These are phyloP conservation scores for Phytophthora brassicae DNA, from an alignment of 352 stramenopile genomes.

Conservation along the genomic window DNA sequence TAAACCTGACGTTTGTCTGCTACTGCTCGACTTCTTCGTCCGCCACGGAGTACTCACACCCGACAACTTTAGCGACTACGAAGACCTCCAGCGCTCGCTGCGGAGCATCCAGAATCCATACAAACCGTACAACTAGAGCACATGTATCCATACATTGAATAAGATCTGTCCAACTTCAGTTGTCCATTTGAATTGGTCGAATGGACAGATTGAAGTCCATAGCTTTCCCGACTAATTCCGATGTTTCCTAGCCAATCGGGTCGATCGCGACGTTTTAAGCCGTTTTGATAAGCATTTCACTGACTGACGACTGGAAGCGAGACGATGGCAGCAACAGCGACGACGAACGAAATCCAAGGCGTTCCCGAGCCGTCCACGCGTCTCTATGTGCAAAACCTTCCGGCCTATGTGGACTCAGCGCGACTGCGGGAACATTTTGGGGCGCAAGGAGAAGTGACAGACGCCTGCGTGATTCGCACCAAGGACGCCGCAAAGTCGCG, in stretches of 20 bases:
- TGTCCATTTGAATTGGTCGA: slow-evolving; percentile 13
- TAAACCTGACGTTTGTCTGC: slow-evolving; percentile 71
- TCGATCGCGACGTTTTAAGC: not conserved
- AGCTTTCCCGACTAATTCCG: slow-evolving; percentile 1
- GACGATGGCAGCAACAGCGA: slow-evolving; percentile 27
- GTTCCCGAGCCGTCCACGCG: slow-evolving; percentile 40
- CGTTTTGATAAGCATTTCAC: slow-evolving; percentile 1
- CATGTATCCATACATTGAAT: not conserved
- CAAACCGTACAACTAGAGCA: slow-evolving; percentile 20
- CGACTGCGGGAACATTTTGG: slow-evolving; percentile 77
- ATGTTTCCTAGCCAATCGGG: slow-evolving; percentile 1
- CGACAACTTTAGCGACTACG: slow-evolving; percentile 53
- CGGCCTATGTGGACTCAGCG: slow-evolving; percentile 73
- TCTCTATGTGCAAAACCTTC: slow-evolving; percentile 85
- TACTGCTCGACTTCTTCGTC: slow-evolving; percentile 68
- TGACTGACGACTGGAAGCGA: slow-evolving; percentile 27
- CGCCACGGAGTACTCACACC: slow-evolving; percentile 66
- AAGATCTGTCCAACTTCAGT: slow-evolving; percentile 2
- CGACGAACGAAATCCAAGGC: slow-evolving; percentile 15
- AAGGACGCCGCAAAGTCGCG: slow-evolving; percentile 86
- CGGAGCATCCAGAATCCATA: slow-evolving; percentile 32
- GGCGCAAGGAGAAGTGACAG: slow-evolving; percentile 83
- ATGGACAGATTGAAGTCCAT: not conserved
- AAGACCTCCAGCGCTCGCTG: slow-evolving; percentile 41
- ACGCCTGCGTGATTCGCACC: slow-evolving; percentile 88